A percentile compares a stretch with the other conserved stretches of the same genome.
These are phyloP conservation scores for Penicillium sp. DNA, from an alignment of 2,329 filamentous ascomycete genomes.

Conservation along the genomic window DNA sequence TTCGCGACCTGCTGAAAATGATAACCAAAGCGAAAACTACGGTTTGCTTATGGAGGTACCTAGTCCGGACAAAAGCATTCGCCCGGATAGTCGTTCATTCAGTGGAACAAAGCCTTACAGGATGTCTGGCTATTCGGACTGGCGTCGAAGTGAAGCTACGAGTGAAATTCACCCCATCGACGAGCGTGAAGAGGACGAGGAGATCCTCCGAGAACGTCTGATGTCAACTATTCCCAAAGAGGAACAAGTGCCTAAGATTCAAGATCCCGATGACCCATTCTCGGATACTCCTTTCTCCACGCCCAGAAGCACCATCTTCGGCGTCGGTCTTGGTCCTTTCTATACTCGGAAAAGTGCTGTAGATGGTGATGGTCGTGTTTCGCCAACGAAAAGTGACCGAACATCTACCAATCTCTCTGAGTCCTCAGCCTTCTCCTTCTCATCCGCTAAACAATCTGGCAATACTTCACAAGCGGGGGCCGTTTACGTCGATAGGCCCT, in stretches of 20 bases:
- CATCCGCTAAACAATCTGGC: conserved; percentile 28
- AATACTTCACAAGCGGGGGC: conserved; percentile 19
- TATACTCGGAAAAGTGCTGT: conserved; percentile 22
- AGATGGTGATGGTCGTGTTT: conserved; percentile 37
- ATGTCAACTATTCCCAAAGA: conserved; percentile 21
- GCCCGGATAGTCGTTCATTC: conserved; percentile 28
- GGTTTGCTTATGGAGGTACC: conserved; percentile 43
- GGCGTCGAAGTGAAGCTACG: conserved; percentile 50
- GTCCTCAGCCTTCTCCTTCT: conserved; percentile 47
- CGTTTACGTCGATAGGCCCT: conserved; percentile 21
- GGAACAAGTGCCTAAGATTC: background rate
- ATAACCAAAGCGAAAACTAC: conserved; percentile 41
- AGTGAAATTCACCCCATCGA: conserved; percentile 64
- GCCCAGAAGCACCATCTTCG: conserved; percentile 27
- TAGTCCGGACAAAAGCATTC: conserved; percentile 41
- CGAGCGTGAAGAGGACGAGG: conserved; percentile 61
- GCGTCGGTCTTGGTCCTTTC: conserved; percentile 24
- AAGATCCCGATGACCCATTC: conserved; percentile 28
- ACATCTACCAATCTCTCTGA: conserved; percentile 60
- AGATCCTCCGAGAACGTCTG: conserved; percentile 24
- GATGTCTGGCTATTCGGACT: conserved; percentile 51
- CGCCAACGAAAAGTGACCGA: conserved; percentile 55
- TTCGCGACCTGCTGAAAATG: conserved; percentile 25
- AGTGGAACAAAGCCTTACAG: conserved; percentile 39
- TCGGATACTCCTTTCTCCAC: conserved; percentile 28